These are phyloP conservation scores for Sclerotinia spermophila DNA, from an alignment of 2,329 filamentous ascomycete species.

Conservation along the genomic window DNA sequence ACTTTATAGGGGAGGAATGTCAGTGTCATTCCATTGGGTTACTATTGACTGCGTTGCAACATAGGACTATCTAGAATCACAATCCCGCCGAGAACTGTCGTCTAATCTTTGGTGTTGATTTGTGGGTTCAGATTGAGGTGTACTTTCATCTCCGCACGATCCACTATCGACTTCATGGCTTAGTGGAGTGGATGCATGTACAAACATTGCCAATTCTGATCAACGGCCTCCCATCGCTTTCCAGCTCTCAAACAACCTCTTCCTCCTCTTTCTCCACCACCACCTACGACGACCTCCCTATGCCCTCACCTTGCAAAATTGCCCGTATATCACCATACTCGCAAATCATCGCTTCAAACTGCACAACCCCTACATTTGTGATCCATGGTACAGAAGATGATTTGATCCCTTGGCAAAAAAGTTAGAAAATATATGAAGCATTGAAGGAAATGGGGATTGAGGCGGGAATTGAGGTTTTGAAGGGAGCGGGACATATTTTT, in stretches of 20 bases:
- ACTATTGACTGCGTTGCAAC: neutral
- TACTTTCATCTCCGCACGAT: neutral
- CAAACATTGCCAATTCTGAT: constrained; percentile 40
- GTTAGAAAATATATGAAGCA: constrained; percentile 27
- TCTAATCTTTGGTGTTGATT: too few species aligned
- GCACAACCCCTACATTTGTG: constrained; percentile 38
- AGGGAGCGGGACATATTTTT: constrained; percentile 13
- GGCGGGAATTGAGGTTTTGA: neutral
- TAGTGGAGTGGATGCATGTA: constrained; percentile 27
- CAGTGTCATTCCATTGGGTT: neutral
- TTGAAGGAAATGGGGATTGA: constrained; percentile 27
- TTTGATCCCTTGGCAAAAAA: constrained; percentile 37
- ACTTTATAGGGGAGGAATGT: neutral
- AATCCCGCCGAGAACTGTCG: neutral
- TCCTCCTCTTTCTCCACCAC: neutral
- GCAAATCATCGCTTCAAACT: constrained; percentile 36
- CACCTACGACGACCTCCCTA: neutral
- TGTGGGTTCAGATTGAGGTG: neutral
- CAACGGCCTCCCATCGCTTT: constrained; percentile 25
- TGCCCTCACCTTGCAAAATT: constrained; percentile 21
- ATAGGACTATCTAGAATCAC: neutral
- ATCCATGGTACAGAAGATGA: constrained; percentile 37
- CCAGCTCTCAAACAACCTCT: neutral
- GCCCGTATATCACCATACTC: constrained; percentile 32
- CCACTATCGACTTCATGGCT: neutral